These are phyloP conservation scores for Coniosporium apollinis DNA, from an alignment of 495 filamentous ascomycete species.

Conservation along the genomic window DNA sequence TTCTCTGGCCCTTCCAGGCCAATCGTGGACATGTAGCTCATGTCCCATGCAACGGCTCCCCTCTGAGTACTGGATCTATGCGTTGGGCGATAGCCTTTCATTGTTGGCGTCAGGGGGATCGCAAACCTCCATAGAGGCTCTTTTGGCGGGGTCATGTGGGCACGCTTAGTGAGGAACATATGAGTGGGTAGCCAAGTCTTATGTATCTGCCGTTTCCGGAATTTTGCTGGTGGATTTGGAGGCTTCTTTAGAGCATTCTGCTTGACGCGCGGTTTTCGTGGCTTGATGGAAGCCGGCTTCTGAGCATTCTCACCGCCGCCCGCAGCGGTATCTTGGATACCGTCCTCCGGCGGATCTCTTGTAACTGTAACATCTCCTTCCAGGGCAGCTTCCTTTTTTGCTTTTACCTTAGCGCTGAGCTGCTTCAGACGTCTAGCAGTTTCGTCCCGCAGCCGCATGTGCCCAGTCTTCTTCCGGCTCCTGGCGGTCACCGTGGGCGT, in stretches of 20 bases:
- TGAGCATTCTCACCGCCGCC: neutral
- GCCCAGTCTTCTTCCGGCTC: constrained; percentile 50
- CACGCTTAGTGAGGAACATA: constrained; percentile 82
- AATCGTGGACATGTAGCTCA: constrained; percentile 85
- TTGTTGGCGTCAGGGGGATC: constrained; percentile 63
- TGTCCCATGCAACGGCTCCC: constrained; percentile 73
- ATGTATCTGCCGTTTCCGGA: constrained; percentile 65
- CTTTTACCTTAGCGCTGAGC: constrained; percentile 45
- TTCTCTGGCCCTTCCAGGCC: constrained; percentile 50
- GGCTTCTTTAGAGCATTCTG: constrained; percentile 53
- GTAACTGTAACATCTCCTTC: constrained; percentile 17
- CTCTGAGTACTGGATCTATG: constrained; percentile 61
- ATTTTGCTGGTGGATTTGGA: constrained; percentile 48
- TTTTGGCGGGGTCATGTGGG: constrained; percentile 63
- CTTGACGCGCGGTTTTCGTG: constrained; percentile 26
- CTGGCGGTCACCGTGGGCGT: constrained; percentile 65
- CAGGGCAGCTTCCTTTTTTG: constrained; percentile 22
- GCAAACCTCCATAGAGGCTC: constrained; percentile 81
- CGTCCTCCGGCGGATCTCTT: constrained; percentile 33
- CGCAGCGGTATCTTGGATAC: constrained; percentile 43
- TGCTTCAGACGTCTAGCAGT: constrained; percentile 56
- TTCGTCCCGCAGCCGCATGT: constrained; percentile 63
- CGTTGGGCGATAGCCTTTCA: constrained; percentile 76
- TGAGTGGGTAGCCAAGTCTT: constrained; percentile 96
- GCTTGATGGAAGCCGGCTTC: neutral